Evolutionary conservation across 2,329 filamentous ascomycete genomes (phyloP).

Genomic region (Pyrenochaeta sp.): DNA sequence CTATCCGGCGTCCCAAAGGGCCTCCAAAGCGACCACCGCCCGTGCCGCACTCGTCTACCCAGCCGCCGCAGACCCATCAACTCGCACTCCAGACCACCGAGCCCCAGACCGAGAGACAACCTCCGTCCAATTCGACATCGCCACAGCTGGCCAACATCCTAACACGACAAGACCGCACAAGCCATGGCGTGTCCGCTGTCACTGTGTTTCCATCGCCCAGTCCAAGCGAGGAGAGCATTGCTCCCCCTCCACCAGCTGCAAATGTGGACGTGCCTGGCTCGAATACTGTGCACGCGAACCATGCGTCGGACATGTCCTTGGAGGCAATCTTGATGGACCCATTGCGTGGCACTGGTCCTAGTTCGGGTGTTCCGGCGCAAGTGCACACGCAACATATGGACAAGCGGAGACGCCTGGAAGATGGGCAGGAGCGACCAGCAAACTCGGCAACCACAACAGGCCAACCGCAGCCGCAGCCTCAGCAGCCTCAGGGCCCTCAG

Average conservation of each 20-base stretch:
- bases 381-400: neutral
- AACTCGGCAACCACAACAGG: neutral
- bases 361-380: neutral
- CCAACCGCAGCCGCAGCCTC: neutral
- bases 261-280: neutral
- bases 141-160: slow-evolving; percentile 44
- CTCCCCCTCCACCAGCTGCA: neutral
- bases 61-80: slow-evolving; percentile 4
- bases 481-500: slow-evolving; percentile 1
- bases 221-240: slow-evolving; percentile 63
- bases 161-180: slow-evolving; percentile 4
- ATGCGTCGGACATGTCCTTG: slow-evolving; percentile 1
- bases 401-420: slow-evolving; percentile 1
- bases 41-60: neutral
- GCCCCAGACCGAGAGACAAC: slow-evolving; percentile 17
- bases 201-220: slow-evolving; percentile 68
- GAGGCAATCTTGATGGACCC: neutral
- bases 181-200: slow-evolving; percentile 13
- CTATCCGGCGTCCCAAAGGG: slow-evolving; percentile 13
- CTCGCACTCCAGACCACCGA: slow-evolving; percentile 8
- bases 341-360: neutral
- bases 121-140: slow-evolving; percentile 44
- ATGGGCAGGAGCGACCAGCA: neutral
- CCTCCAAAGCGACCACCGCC: slow-evolving; percentile 14
- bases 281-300: neutral